A percentile compares a stretch with the other conserved stretches of the same genome.
Conservation (phyloP, 768 basidiomycete genomes). For the Mycena sanguinolenta region DNA sequence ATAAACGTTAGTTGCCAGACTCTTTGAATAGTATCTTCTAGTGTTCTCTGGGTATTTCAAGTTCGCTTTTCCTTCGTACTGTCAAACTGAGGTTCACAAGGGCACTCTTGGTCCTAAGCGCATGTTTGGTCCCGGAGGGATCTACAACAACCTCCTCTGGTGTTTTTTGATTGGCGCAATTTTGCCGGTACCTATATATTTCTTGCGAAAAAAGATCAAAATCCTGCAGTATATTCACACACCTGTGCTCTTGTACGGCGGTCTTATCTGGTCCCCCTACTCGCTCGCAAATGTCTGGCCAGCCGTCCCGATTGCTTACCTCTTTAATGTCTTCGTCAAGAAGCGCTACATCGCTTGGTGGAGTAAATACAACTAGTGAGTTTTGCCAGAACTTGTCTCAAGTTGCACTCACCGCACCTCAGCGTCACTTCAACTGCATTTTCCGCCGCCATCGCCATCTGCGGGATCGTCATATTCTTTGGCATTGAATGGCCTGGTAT, state of each 20-base stretch:
- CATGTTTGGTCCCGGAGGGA: conserved; percentile 49
- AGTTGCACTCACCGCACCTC: neutral
- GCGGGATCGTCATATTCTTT: conserved; percentile 53
- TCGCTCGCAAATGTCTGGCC: too few relatives aligned
- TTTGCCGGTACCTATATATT: conserved; percentile 49
- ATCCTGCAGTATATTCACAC: conserved; percentile 46
- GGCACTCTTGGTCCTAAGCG: conserved; percentile 48
- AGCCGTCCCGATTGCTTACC: conserved; percentile 38
- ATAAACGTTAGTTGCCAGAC: neutral
- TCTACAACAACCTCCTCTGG: conserved; percentile 42
- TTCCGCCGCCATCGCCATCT: conserved; percentile 50
- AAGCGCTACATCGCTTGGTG: conserved; percentile 44
- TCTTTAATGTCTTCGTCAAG: conserved; percentile 45
- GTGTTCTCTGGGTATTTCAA: conserved; percentile 45
- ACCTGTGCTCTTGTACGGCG: conserved; percentile 46
- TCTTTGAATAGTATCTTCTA: neutral
- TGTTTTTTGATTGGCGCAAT: conserved; percentile 52
- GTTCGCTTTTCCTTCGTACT: neutral
- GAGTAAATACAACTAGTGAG: conserved; percentile 47
- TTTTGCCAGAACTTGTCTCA: neutral
- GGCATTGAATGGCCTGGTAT: conserved; percentile 43
- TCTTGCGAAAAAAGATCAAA: conserved; percentile 46
- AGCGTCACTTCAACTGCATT: conserved; percentile 49
- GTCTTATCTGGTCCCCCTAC: conserved; percentile 38
- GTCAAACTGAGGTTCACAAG: conserved; percentile 21